These are phyloP conservation scores for Pseudogymnoascus sp. DNA, from an alignment of 2,329 filamentous ascomycete species.

Conservation along the genomic window DNA sequence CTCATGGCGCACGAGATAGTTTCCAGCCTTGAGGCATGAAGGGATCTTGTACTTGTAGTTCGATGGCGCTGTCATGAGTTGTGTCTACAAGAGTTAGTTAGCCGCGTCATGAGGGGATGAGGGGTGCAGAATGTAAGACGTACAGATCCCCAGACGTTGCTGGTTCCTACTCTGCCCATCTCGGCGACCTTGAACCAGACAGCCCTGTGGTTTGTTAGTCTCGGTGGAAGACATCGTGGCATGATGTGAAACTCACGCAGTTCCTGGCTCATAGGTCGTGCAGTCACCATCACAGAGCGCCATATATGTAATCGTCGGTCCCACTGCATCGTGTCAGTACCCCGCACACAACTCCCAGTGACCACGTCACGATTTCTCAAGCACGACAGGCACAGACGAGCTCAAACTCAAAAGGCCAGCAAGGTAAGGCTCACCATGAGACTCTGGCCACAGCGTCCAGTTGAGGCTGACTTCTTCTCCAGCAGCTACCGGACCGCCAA, in stretches of 20 bases:
- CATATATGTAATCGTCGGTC: constrained; percentile 52
- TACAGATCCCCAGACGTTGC: constrained; percentile 11
- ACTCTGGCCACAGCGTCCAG: constrained; percentile 44
- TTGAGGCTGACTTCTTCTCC: constrained; percentile 44
- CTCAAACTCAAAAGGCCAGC: background rate
- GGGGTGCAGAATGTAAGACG: background rate
- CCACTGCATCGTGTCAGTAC: constrained; percentile 36
- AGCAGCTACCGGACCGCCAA: constrained; percentile 44
- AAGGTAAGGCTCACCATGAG: constrained; percentile 17
- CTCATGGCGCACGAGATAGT: constrained; percentile 45
- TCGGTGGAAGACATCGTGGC: background rate
- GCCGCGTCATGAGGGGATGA: background rate
- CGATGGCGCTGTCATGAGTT: constrained; percentile 9
- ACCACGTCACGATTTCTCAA: background rate
- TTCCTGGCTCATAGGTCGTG: constrained; percentile 39
- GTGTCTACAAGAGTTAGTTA: constrained; percentile 1
- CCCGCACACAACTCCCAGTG: constrained; percentile 28
- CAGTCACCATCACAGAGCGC: constrained; percentile 46
- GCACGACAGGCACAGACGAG: background rate
- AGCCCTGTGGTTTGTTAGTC: constrained; percentile 10
- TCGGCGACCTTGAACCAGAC: constrained; percentile 16
- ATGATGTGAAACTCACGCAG: constrained; percentile 23
- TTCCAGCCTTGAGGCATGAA: constrained; percentile 39
- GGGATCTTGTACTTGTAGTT: constrained; percentile 37
- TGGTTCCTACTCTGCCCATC: constrained; percentile 12